Evolutionary conservation across 352 stramenopile genomes (phyloP).

Genomic region (Phytopythium boreale): DNA sequence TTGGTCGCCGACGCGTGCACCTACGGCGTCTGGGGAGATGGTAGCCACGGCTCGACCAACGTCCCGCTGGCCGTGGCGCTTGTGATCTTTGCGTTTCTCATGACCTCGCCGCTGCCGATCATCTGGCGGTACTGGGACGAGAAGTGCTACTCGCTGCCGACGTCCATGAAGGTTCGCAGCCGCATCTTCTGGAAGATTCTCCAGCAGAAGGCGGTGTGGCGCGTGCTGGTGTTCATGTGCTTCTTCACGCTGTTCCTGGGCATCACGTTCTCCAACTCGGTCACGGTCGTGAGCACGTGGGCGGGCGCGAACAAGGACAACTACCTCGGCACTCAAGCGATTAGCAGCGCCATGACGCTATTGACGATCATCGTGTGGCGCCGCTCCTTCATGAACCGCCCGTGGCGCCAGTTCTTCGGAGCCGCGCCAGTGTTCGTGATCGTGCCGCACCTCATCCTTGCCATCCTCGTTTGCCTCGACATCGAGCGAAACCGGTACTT

Average conservation of each 20-base stretch:
- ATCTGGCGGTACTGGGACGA: slow-evolving; percentile 40
- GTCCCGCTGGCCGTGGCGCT: slow-evolving; percentile 15
- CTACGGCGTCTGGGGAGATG: slow-evolving; percentile 12
- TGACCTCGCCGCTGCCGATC: slow-evolving; percentile 25
- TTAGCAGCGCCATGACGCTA: slow-evolving; percentile 20
- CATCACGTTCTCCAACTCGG: slow-evolving; percentile 28
- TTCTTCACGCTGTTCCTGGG: slow-evolving; percentile 40
- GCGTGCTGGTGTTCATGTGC: slow-evolving; percentile 33
- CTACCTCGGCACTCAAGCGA: slow-evolving; percentile 14
- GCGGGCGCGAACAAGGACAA: slow-evolving; percentile 20
- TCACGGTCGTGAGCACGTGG: slow-evolving; percentile 24
- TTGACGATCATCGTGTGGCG: slow-evolving; percentile 32
- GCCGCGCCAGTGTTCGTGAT: slow-evolving; percentile 22
- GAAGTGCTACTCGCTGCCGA: slow-evolving; percentile 40
- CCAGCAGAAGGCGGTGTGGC: slow-evolving; percentile 54
- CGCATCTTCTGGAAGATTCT: slow-evolving; percentile 51
- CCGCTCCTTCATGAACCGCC: slow-evolving; percentile 36
- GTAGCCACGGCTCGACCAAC: slow-evolving; percentile 10
- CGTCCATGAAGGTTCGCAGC: slow-evolving; percentile 29
- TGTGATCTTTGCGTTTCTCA: slow-evolving; percentile 30
- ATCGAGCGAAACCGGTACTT: slow-evolving; percentile 24
- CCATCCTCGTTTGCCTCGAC: slow-evolving; percentile 25
- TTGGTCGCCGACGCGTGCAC: slow-evolving; percentile 19
- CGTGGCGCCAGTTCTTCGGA: slow-evolving; percentile 36
- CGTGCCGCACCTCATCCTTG: slow-evolving; percentile 20